phyloP scores from a whole-genome alignment of 1,139 yeast species.

The Yamadazyma buinensis region DNA sequence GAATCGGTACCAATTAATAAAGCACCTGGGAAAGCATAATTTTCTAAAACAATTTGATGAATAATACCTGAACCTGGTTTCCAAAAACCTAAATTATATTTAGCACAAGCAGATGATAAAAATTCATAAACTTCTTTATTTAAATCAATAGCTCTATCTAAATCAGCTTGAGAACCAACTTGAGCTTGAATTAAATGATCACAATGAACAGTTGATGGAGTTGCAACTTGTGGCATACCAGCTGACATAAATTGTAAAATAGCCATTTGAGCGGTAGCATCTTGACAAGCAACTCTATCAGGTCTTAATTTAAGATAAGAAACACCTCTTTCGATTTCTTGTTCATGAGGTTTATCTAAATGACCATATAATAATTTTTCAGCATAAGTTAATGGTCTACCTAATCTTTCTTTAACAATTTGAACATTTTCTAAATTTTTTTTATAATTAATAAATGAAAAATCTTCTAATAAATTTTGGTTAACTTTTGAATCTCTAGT shows the following conservation, averaged over 20 bases:
- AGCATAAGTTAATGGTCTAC: conserved; percentile 95
- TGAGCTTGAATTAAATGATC: conserved; percentile 99
- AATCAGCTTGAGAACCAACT: conserved; percentile 88
- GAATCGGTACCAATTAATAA: conserved; percentile 98
- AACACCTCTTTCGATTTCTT: conserved; percentile 94
- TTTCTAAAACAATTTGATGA: conserved; percentile 94
- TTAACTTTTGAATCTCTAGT: conserved; percentile 90
- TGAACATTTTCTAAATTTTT: conserved; percentile 78
- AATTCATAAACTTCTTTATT: conserved; percentile 98
- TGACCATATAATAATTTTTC: conserved; percentile 96
- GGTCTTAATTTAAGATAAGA: conserved; percentile 97
- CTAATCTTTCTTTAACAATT: conserved; percentile 81
- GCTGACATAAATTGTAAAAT: conserved; percentile 98
- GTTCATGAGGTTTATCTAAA: conserved; percentile 92
- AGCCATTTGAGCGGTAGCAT: conserved; percentile 99
- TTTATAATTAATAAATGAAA: conserved; percentile 77
- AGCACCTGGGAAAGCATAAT: conserved; percentile 90
- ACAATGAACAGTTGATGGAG: conserved; percentile 98
- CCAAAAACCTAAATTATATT: conserved; percentile 99
- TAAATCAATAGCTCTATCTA: conserved; percentile 86
- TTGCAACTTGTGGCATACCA: conserved; percentile 89
- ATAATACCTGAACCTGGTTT: conserved; percentile 98
- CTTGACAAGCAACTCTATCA: conserved; percentile 99
- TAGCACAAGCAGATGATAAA: conserved; percentile 90
- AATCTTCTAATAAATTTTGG: conserved; percentile 87